Base-by-base conservation (phyloP, 2,329 filamentous ascomycete genomes). In the Cladosporium oxysporum region DNA sequence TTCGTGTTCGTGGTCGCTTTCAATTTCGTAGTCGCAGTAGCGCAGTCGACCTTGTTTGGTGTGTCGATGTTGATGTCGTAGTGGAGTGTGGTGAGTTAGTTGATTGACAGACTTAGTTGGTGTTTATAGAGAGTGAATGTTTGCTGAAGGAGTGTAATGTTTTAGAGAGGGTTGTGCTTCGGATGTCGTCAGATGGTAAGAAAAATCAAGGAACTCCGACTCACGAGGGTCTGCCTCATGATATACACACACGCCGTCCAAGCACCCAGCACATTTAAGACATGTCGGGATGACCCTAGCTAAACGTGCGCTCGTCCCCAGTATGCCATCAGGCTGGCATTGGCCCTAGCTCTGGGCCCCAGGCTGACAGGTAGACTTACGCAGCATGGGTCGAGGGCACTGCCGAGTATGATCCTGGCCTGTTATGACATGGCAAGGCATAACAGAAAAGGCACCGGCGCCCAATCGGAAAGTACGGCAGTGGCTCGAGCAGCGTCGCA, bases 191-290 rank as follows among this genome's bases (percentile, higher is more conserved):
- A 57, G 49, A 47, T 57, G 50, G 26, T 26, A 3, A 37, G 35
- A 53, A 28, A 33, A 47, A 63, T 35, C 28, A 23, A 31, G 37
- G 35, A 57, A 58, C 14, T 41, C 52, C 52, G 29, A 44, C 21
- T 29, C 44, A 31, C 50, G 61, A 44, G 50, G 50, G 61, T 63
- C 61, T 41, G 23, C 33, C 61, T 63, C 50, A 63, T 63, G 50
- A 57, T 63, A 63, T 63, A 63, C 58, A 47, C 28, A 49, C 23
- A 62, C 26, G 31, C 29, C 33, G 61, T 57, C 49, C 50, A 63
- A 53, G 61, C 61, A 63, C 61, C 50, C 49, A 63, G 61, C 35
- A 29, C 50, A 63, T 63, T 57, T 63, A 63, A 63, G 61, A 63
- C 61, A 63, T 62, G 35, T 57, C 50, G 50, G 61, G 61, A 63